phyloP scores from a whole-genome alignment of 108 stramenopile species.

The Pseudonitzschia pungens region DNA sequence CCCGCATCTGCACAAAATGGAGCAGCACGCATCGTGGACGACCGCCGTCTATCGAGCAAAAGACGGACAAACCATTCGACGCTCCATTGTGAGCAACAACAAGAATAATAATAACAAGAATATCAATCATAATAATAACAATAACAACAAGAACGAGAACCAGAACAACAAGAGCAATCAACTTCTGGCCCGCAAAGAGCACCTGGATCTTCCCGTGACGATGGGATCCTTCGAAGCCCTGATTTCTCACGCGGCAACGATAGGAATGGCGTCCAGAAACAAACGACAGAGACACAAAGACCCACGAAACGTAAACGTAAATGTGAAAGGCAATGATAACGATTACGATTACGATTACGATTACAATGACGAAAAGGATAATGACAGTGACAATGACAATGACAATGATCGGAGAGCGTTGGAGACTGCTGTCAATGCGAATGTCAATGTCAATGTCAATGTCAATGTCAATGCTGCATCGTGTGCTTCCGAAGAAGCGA shows the following conservation, averaged over 20 bases:
- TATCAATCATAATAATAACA: background rate
- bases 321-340: too few relatives aligned
- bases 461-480: background rate
- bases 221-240: background rate
- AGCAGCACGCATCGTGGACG: background rate
- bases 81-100: too few relatives aligned
- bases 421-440: background rate
- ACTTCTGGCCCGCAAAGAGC: too few relatives aligned
- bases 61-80: background rate
- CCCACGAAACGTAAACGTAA: too few relatives aligned
- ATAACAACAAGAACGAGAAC: background rate
- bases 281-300: too few relatives aligned
- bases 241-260: background rate
- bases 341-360: too few relatives aligned
- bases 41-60: background rate
- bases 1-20: background rate
- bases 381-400: too few relatives aligned
- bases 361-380: too few relatives aligned
- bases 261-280: background rate
- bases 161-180: background rate
- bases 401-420: too few relatives aligned
- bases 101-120: background rate
- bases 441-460: too few relatives aligned
- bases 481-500: background rate
- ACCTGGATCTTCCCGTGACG: too few relatives aligned